Conservation (phyloP, 2,329 filamentous ascomycete species). For the Xylariaceae sp. region DNA sequence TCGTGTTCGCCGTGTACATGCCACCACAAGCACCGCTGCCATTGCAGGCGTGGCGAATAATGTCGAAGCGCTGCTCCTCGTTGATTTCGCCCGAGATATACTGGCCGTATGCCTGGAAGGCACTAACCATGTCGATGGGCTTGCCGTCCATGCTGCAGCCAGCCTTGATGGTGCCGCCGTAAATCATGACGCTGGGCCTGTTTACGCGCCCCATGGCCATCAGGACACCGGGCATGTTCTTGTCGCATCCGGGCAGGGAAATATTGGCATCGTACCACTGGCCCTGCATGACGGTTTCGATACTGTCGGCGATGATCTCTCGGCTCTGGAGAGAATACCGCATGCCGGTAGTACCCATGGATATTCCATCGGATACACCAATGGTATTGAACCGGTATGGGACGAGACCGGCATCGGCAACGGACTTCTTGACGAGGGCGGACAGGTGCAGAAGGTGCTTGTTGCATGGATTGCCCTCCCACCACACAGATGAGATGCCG, state of each 20-base stretch:
- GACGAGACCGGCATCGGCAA: conserved; percentile 68
- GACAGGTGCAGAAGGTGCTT: conserved; percentile 96
- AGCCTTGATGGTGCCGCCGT: conserved; percentile 89
- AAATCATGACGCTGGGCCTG: conserved; percentile 93
- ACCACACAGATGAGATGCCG: conserved; percentile 97
- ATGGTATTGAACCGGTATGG: conserved; percentile 99
- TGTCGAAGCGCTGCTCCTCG: conserved; percentile 88
- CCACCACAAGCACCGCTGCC: conserved; percentile 80
- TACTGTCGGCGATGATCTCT: conserved; percentile 95
- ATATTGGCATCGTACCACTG: conserved; percentile 99
- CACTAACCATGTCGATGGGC: conserved; percentile 88
- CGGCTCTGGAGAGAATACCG: conserved; percentile 89
- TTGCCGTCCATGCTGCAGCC: conserved; percentile 76
- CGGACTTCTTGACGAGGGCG: conserved; percentile 62
- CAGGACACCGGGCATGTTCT: conserved; percentile 95
- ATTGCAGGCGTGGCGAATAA: conserved; percentile 87
- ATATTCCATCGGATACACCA: conserved; percentile 94
- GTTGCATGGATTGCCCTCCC: conserved; percentile 96
- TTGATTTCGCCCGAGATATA: conserved; percentile 88
- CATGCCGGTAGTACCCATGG: conserved; percentile 98
- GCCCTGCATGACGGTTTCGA: conserved; percentile 97
- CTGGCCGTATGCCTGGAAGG: conserved; percentile 96
- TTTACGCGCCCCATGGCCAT: conserved; percentile 96
- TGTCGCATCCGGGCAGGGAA: conserved; percentile 95
- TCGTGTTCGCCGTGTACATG: conserved; percentile 77